Percentiles rank a stretch among this genome's conserved stretches.
These are phyloP conservation scores for Alternaria sp. DNA, from an alignment of 2,329 filamentous ascomycete genomes.

Conservation along the genomic window DNA sequence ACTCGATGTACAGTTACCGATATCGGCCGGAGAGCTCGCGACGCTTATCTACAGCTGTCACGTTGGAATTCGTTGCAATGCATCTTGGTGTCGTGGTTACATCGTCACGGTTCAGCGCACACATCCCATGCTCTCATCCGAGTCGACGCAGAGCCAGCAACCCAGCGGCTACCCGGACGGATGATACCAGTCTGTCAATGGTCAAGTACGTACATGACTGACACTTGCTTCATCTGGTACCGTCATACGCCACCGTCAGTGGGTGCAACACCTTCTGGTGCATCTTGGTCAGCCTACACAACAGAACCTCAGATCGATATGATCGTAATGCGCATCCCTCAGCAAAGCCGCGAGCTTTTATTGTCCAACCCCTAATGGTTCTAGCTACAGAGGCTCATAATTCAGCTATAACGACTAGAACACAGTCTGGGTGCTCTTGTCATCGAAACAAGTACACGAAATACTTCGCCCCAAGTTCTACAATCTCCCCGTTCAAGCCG, in stretches of 20 bases:
- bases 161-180: not conserved
- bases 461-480: not conserved
- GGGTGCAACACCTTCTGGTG: not conserved
- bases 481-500: not conserved
- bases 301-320: not conserved
- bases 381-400: not conserved
- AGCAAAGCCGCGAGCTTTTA: not conserved
- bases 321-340: not conserved
- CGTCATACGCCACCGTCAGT: constrained; percentile 7
- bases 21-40: constrained; percentile 30
- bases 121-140: constrained; percentile 1
- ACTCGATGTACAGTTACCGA: constrained; percentile 30
- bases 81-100: not conserved
- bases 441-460: not conserved
- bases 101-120: not conserved
- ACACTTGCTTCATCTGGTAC: not conserved
- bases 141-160: not conserved
- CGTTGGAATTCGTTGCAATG: constrained; percentile 9
- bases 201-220: not conserved
- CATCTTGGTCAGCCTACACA: not conserved
- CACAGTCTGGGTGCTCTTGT: constrained; percentile 1
- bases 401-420: not conserved
- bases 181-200: constrained; percentile 1
- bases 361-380: not conserved
- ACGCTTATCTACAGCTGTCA: constrained; percentile 34